Evolutionary conservation across 1,139 yeast genomes (phyloP), one percentile per base, ranked within the genome.

Genomic region (Saccharomyces hybrid): DNA sequence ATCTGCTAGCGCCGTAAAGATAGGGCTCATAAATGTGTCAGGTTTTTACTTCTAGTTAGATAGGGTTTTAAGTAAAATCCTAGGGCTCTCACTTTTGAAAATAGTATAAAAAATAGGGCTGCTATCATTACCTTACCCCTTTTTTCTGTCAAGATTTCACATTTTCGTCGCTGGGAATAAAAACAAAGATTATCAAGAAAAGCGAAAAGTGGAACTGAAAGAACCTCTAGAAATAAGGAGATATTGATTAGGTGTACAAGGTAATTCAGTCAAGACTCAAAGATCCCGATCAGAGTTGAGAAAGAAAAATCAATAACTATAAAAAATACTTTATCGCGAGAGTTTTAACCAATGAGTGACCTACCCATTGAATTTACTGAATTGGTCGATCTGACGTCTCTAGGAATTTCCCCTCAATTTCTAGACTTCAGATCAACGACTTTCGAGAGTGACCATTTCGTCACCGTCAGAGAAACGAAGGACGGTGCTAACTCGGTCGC

Each of bases 291-390:
- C 25, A 20, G 44, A 38, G 44, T 38, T 38, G 44, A 38, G 44
- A 38, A n/a, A 38, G n/a, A 38, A 48, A 25, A 28, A 48, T 28
- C 42, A 46, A 44, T 20, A 20, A 20, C 42, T 7, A 9, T 25
- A 26, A 16, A 49, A 23, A 32, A 4, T n/a, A 20, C 23, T 20
- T 20, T 26, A 53, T 34, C 50, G 31, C 47, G 31, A 46, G 34
- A 50, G 48, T 27, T 48, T n/a, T 20, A 47, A 48, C 54, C 50
- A 38, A 74, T 74, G 76, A 72, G 79, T 59, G 95, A 88, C 71
- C 82, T 89, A 66, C 99, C 99, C 64, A 93, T 93, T 76, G 96
- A 91, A 76, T 90, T 93, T 76, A 91, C 96, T 66, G 98, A 93
- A 78, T 85, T 89, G 73, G 82, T 89, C 65, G 95, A 86, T 78